Evolutionary conservation across 192 early-diverging fungal genomes (phyloP).

Genomic region (Linnemannia hyalina): DNA sequence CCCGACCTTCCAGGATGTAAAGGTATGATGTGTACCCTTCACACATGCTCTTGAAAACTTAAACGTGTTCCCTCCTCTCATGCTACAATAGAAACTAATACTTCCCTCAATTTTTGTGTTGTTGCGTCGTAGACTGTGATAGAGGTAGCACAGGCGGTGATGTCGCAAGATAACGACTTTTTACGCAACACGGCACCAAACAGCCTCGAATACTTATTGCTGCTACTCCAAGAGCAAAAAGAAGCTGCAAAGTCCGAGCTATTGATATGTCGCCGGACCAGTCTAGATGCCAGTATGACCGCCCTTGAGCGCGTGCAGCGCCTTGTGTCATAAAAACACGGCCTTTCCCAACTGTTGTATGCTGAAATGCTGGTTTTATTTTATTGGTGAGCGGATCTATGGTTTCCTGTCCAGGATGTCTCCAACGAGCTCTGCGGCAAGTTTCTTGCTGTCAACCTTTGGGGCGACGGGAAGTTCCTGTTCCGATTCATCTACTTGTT

Average conservation of each 20-base stretch:
- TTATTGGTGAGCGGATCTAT: not conserved
- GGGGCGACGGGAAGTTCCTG: not conserved
- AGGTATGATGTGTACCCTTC: not conserved
- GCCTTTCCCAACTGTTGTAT: not conserved
- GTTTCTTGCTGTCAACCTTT: not conserved
- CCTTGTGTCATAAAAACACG: slow-evolving; percentile 15
- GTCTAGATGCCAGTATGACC: not conserved
- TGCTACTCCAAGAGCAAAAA: slow-evolving; percentile 7
- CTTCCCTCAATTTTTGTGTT: not conserved
- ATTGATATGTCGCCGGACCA: slow-evolving; percentile 5
- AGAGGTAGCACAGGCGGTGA: slow-evolving; percentile 27
- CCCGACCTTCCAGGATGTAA: slow-evolving; percentile 6
- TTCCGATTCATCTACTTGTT: not conserved
- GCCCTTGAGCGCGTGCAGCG: slow-evolving; percentile 10
- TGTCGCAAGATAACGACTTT: slow-evolving; percentile 49
- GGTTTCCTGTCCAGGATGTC: not conserved
- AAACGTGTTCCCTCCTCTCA: too few species aligned
- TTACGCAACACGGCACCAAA: slow-evolving; percentile 15
- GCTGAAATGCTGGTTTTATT: not conserved
- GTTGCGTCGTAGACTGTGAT: slow-evolving; percentile 13
- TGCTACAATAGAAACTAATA: not conserved
- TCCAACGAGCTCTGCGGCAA: not conserved
- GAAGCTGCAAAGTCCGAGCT: not conserved
- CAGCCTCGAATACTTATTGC: slow-evolving; percentile 27
- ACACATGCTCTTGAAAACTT: not conserved